Percentiles rank a stretch among this genome's conserved stretches.
These are phyloP conservation scores for Ceratobasidium sp. DNA, from an alignment of 1,284 basidiomycete genomes.

Conservation along the genomic window DNA sequence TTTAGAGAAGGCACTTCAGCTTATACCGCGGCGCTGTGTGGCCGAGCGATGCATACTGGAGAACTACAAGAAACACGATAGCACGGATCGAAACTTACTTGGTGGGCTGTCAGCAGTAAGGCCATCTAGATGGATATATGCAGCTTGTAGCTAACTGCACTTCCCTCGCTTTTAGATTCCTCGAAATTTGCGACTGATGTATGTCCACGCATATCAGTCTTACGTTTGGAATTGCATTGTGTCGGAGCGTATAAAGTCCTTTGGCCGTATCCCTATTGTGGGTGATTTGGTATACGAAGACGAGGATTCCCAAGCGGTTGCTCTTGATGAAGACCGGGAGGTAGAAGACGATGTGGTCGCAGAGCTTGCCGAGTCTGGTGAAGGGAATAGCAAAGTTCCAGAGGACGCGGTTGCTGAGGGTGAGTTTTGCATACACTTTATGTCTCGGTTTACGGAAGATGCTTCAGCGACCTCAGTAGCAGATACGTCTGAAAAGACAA, in stretches of 20 bases:
- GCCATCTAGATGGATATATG: constrained; percentile 45
- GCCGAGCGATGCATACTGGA: constrained; percentile 94
- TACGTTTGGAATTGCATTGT: constrained; percentile 98
- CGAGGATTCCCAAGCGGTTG: constrained; percentile 48
- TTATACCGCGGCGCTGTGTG: constrained; percentile 90
- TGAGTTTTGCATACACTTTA: background rate
- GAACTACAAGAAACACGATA: constrained; percentile 84
- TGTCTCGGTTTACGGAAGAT: background rate
- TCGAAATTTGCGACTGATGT: constrained; percentile 95
- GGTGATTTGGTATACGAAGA: constrained; percentile 89
- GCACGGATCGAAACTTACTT: constrained; percentile 84
- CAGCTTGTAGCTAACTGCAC: constrained; percentile 15
- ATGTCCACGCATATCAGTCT: constrained; percentile 98
- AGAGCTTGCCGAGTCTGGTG: constrained; percentile 39
- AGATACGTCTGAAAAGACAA: constrained; percentile 33
- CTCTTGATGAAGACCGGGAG: constrained; percentile 59
- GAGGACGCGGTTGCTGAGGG: constrained; percentile 7
- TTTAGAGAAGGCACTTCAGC: constrained; percentile 78
- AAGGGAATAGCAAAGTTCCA: constrained; percentile 36
- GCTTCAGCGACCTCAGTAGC: background rate
- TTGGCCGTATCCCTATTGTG: constrained; percentile 82
- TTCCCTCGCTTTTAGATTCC: constrained; percentile 75
- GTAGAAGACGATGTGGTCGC: constrained; percentile 64
- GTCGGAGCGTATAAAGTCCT: constrained; percentile 86
- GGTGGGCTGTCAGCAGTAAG: constrained; percentile 86